Base-by-base conservation (phyloP, 2,329 filamentous ascomycete genomes). In the Penicillium glabrum region DNA sequence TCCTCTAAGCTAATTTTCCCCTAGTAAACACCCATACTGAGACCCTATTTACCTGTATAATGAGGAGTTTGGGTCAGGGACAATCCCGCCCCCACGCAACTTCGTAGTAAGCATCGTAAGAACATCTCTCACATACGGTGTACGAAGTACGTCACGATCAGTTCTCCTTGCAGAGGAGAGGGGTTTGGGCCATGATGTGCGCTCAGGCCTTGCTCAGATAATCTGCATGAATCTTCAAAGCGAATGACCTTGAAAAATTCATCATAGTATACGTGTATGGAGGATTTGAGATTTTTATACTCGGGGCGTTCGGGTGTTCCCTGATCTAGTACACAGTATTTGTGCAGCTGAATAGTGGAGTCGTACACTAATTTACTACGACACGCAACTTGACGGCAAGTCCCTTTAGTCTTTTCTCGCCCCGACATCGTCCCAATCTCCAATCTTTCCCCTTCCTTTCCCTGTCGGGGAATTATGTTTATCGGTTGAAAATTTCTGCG, bases 291-390 rank as follows among this genome's bases (percentile, higher is more conserved):
- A 41, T 11, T 21, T 21, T 21, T 41, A 41, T 41, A 23, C n/a
- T 41, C 35, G 19, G 19, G 39, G 19, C 2, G 9, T 37, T 37
- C 35, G 31, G 31, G 31, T 19, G 35, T 39, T 26, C 11, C 16
- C 21, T 46, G 16, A 16, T 27, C 14, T 46, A 46, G 44, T 29
- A n/a, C 41, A 14, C 24, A 21, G n/a, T 24, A 33, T 29, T 37
- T 24, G 21, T 23, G 39, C 13, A 61, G 59, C 57, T 58, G 58
- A 60, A 46, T 26, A 49, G 56, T 61, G 59, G 59, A 54, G 56
- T 39, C 45, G 23, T 51, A 58, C 53, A 49, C 54, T 55, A 59
- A 59, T 61, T 41, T 13, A 41, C 39, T 62, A 61, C 60, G 52
- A 53, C 57, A 52, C 58, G 54, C 54, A 29, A 29, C 27, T 29